A percentile compares a stretch with the other conserved stretches of the same genome.
These are phyloP conservation scores for Mycena citricolor DNA, from an alignment of 1,284 basidiomycete genomes.

Conservation along the genomic window DNA sequence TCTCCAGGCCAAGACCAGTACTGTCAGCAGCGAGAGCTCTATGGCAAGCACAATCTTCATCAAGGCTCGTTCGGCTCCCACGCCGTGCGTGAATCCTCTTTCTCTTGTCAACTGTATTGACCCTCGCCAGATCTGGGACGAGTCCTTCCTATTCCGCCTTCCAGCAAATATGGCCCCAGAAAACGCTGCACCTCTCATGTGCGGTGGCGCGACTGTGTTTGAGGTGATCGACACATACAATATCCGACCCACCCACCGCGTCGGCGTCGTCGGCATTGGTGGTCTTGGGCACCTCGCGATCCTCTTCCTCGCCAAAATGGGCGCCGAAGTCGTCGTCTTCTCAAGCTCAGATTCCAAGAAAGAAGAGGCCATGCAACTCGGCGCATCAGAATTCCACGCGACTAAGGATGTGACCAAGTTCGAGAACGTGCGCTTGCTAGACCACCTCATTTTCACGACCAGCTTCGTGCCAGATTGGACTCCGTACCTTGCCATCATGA, in stretches of 20 bases:
- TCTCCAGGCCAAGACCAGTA: conserved; percentile 16
- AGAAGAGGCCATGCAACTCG: conserved; percentile 58
- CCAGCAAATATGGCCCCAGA: conserved; percentile 55
- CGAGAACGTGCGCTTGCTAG: conserved; percentile 23
- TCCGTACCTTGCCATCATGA: conserved; percentile 18
- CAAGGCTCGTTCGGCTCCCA: conserved; percentile 61
- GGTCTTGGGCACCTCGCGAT: conserved; percentile 55
- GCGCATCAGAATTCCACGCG: conserved; percentile 49
- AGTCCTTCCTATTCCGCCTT: conserved; percentile 65
- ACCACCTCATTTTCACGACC: conserved; percentile 19
- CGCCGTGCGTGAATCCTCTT: conserved; percentile 31
- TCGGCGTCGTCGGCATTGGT: conserved; percentile 64
- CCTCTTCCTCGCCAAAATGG: conserved; percentile 51
- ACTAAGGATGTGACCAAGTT: conserved; percentile 37
- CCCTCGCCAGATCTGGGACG: conserved; percentile 57
- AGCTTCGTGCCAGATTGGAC: conserved; percentile 15
- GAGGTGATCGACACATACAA: conserved; percentile 55
- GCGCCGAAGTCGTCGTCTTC: conserved; percentile 63
- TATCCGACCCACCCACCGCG: conserved; percentile 41
- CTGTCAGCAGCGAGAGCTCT: conserved; percentile 1
- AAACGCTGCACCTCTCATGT: conserved; percentile 50
- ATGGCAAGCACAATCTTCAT: conserved; percentile 44
- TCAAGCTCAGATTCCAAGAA: conserved; percentile 56
- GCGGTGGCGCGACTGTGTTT: conserved; percentile 65
- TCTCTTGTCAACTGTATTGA: too few relatives aligned